Conservation (phyloP, 2,329 filamentous ascomycete species). For the Pseudovirgaria hyperparasitica region DNA sequence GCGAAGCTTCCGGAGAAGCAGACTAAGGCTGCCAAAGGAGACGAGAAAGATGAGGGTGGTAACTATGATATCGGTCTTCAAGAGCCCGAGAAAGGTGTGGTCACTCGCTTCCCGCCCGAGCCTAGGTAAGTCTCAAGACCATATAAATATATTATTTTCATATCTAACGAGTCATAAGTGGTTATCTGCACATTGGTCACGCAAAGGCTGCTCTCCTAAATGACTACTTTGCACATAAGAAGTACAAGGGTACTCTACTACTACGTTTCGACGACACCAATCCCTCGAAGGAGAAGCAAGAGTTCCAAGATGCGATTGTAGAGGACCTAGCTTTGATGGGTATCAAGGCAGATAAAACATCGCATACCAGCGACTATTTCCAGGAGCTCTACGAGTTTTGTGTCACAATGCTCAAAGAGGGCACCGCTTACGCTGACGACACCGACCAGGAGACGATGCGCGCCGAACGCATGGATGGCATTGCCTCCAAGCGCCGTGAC, state of each 20-base stretch:
- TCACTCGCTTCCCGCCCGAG: slow-evolving; percentile 87
- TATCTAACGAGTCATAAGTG: slow-evolving; percentile 29
- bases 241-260: slow-evolving; percentile 81
- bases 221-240: slow-evolving; percentile 92
- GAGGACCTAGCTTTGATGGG: slow-evolving; percentile 87
- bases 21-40: slow-evolving; percentile 21
- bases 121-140: no score
- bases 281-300: slow-evolving; percentile 91
- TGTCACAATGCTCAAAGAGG: slow-evolving; percentile 71
- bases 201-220: slow-evolving; percentile 88
- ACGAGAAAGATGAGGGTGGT: slow-evolving; percentile 63
- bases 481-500: slow-evolving; percentile 70
- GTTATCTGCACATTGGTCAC: slow-evolving; percentile 91
- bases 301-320: slow-evolving; percentile 87
- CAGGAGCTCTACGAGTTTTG: slow-evolving; percentile 80
- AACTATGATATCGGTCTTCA: slow-evolving; percentile 83
- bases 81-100: slow-evolving; percentile 74
- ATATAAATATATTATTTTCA: no score
- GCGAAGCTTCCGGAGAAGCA: slow-evolving; percentile 49
- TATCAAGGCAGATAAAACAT: slow-evolving; percentile 74
- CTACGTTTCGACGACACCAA: slow-evolving; percentile 97
- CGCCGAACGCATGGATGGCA: slow-evolving; percentile 69
- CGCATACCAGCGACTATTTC: slow-evolving; percentile 94
- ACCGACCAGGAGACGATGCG: slow-evolving; percentile 84
- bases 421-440: slow-evolving; percentile 87